Evolutionary conservation across 2,329 filamentous ascomycete species (phyloP).

Genomic region (Aspergillus felis): DNA sequence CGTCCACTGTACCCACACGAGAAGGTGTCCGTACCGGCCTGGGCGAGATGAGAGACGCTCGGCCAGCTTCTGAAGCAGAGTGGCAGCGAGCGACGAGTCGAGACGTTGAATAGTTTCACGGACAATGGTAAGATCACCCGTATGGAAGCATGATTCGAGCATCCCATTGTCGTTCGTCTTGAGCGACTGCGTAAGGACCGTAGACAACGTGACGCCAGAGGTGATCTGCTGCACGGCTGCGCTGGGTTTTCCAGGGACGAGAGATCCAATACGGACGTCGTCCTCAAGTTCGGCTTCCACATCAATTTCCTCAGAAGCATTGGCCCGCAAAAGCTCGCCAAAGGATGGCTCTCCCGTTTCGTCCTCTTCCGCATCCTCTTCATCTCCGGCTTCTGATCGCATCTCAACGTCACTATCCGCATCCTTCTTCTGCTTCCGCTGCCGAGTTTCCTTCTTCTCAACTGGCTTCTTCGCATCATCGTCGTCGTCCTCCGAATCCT

Average conservation of each 20-base stretch:
- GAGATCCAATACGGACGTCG: conserved; percentile 40
- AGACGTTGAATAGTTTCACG: conserved; percentile 86
- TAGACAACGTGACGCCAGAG: conserved; percentile 76
- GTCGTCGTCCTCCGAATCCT: conserved; percentile 19
- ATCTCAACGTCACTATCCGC: conserved; percentile 25
- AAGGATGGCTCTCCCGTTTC: conserved; percentile 64
- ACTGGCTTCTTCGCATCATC: conserved; percentile 16
- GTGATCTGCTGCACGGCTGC: conserved; percentile 54
- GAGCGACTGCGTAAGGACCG: conserved; percentile 88
- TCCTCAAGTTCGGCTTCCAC: conserved; percentile 55
- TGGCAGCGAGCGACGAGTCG: conserved; percentile 76
- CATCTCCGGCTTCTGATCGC: conserved; percentile 30
- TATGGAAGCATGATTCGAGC: conserved; percentile 87
- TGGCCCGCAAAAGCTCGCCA: conserved; percentile 73
- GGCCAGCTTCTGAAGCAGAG: conserved; percentile 76
- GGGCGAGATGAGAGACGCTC: conserved; percentile 82
- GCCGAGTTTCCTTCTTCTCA: conserved; percentile 15
- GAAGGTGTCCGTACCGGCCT: conserved; percentile 81
- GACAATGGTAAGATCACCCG: conserved; percentile 70
- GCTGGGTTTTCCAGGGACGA: conserved; percentile 44
- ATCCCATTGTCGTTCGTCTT: conserved; percentile 86
- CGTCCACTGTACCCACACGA: conserved; percentile 96
- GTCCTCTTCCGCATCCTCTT: conserved; percentile 38
- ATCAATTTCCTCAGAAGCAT: conserved; percentile 70
- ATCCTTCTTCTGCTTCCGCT: conserved; percentile 12